phyloP scores from a whole-genome alignment of 1,284 basidiomycete genomes.

The Jaminaea rosea region DNA sequence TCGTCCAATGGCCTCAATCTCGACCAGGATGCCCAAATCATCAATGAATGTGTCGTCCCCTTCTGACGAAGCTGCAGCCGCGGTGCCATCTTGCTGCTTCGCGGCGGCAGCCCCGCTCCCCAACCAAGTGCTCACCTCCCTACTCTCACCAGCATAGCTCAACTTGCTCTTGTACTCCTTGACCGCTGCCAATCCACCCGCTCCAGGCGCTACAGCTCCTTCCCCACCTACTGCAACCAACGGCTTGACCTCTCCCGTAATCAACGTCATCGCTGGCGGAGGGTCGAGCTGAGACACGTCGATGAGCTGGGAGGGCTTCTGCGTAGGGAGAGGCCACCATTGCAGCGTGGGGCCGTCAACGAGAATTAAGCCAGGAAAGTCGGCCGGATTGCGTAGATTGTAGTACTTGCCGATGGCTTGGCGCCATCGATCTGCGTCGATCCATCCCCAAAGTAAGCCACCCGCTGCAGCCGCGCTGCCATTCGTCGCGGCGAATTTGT shows the following conservation, averaged over 20 bases:
- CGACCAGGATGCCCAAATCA: constrained; percentile 6
- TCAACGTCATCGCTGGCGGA: not conserved
- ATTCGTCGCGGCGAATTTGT: not conserved
- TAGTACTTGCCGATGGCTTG: constrained; percentile 18
- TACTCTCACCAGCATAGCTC: not conserved
- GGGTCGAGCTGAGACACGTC: not conserved
- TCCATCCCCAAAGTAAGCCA: constrained; percentile 30
- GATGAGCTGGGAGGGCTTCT: not conserved
- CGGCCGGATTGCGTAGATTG: constrained; percentile 8
- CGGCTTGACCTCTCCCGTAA: no score
- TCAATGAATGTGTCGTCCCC: constrained; percentile 12
- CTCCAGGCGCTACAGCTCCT: not conserved
- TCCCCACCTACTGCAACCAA: no score
- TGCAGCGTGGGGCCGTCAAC: constrained; percentile 22
- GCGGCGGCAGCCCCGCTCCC: not conserved
- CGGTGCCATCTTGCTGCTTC: not conserved
- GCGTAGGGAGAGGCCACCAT: constrained; percentile 21
- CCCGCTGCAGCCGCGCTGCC: not conserved
- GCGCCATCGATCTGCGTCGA: constrained; percentile 39
- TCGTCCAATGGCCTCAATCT: constrained; percentile 6
- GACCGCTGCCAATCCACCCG: not conserved
- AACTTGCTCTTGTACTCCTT: not conserved
- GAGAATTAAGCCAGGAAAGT: constrained; percentile 20
- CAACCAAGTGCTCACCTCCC: constrained; percentile 1
- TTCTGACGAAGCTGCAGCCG: not conserved